Percentiles rank a stretch among this genome's conserved stretches.
phyloP scores from a whole-genome alignment of 805 yeast genomes.

The Ogataea salicorniae region DNA sequence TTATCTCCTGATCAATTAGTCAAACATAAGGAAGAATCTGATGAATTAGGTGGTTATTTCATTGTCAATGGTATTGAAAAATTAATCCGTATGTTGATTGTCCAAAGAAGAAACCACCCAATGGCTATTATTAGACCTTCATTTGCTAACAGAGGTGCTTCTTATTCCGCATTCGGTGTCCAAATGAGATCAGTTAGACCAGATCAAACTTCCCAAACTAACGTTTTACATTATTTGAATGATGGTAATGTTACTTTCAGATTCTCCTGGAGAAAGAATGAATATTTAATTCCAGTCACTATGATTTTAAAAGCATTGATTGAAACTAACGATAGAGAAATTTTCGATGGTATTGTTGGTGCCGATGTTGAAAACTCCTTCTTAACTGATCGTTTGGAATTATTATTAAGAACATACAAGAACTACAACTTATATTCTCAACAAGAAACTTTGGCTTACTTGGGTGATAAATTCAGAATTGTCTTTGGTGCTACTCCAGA shows the following conservation, averaged over 20 bases:
- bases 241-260: constrained; percentile 97
- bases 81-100: constrained; percentile 93
- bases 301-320: constrained; percentile 87
- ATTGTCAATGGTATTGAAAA: constrained; percentile 96
- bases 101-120: constrained; percentile 95
- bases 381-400: constrained; percentile 95
- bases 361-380: constrained; percentile 82
- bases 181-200: constrained; percentile 93
- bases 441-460: constrained; percentile 85
- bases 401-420: constrained; percentile 84
- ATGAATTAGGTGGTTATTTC: constrained; percentile 95
- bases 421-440: constrained; percentile 71
- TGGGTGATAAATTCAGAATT: constrained; percentile 94
- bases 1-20: constrained; percentile 81
- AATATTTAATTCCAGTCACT: constrained; percentile 86
- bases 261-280: constrained; percentile 96
- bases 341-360: constrained; percentile 95
- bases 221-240: constrained; percentile 89
- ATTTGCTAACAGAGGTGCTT: constrained; percentile 88
- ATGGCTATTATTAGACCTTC: constrained; percentile 97
- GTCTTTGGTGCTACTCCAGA: constrained; percentile 89
- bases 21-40: constrained; percentile 77
- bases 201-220: constrained; percentile 96
- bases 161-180: constrained; percentile 85
- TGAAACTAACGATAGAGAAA: constrained; percentile 90